These are phyloP conservation scores for Silybum marianum DNA, from an alignment of 129 eudicot species.

Conservation along the genomic window DNA sequence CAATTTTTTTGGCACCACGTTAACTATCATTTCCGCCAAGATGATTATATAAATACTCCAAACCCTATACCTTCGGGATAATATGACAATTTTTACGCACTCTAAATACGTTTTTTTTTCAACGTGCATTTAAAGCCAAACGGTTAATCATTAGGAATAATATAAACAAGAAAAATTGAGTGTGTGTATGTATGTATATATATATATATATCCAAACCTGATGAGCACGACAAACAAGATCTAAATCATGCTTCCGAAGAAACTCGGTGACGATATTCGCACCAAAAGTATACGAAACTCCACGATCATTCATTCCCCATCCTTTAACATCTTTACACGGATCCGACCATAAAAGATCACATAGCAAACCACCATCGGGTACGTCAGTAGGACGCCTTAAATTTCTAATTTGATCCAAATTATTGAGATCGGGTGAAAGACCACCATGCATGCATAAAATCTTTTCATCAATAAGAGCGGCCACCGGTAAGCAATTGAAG, in stretches of 20 bases:
- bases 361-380: conserved; percentile 57
- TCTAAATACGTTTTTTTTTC: background rate
- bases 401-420: conserved; percentile 54
- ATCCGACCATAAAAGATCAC: conserved; percentile 66
- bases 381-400: conserved; percentile 55
- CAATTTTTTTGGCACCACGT: background rate
- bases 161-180: background rate
- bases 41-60: background rate
- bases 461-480: conserved; percentile 61
- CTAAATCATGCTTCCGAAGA: conserved; percentile 54
- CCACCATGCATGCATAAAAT: conserved; percentile 72
- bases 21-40: background rate
- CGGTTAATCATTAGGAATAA: background rate
- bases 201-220: conserved; percentile 41
- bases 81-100: too few species aligned
- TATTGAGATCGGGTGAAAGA: conserved; percentile 57
- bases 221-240: conserved; percentile 67
- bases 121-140: background rate
- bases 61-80: background rate
- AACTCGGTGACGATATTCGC: conserved; percentile 54
- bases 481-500: conserved; percentile 61
- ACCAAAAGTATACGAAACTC: conserved; percentile 66
- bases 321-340: conserved; percentile 60
- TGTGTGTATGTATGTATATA: too few species aligned
- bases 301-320: conserved; percentile 72